A percentile compares a stretch with the other conserved stretches of the same genome.
Evolutionary conservation across 768 basidiomycete species (phyloP).

Genomic region (Ephemerocybe angulata): DNA sequence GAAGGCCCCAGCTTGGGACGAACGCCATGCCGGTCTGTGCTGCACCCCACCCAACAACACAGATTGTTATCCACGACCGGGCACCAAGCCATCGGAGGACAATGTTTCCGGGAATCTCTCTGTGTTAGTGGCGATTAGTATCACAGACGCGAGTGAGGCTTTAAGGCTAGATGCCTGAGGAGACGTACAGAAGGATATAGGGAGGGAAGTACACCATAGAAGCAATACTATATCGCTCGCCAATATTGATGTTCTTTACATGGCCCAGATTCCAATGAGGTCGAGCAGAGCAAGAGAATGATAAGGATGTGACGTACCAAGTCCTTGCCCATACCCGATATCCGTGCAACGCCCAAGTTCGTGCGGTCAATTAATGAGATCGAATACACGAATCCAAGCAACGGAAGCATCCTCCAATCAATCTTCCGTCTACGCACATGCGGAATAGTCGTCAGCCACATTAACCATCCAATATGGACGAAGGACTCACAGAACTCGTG

Average conservation of each 20-base stretch:
- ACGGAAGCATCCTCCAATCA: constrained; percentile 32
- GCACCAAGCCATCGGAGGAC: constrained; percentile 40
- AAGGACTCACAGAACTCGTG: too few species aligned
- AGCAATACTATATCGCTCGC: constrained; percentile 30
- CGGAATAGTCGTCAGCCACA: too few species aligned
- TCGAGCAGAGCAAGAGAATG: not conserved
- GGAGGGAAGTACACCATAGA: constrained; percentile 33
- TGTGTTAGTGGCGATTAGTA: constrained; percentile 16
- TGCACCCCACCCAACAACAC: too few species aligned
- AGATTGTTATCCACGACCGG: too few species aligned
- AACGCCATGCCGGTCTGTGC: too few species aligned
- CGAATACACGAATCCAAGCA: constrained; percentile 30
- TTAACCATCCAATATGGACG: too few species aligned
- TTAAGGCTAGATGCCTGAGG: not conserved
- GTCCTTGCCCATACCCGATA: constrained; percentile 32
- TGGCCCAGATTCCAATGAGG: not conserved
- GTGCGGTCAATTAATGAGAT: constrained; percentile 34
- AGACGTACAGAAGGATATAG: constrained; percentile 30
- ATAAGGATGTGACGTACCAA: constrained; percentile 22
- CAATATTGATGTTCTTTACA: constrained; percentile 25
- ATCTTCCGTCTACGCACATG: constrained; percentile 21
- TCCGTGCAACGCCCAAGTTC: constrained; percentile 34
- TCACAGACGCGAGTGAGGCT: not conserved
- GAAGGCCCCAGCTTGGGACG: too few species aligned
- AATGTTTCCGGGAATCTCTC: constrained; percentile 44